Base-by-base conservation (phyloP, 208 protist genomes). In the Trypanosoma vivax region DNA sequence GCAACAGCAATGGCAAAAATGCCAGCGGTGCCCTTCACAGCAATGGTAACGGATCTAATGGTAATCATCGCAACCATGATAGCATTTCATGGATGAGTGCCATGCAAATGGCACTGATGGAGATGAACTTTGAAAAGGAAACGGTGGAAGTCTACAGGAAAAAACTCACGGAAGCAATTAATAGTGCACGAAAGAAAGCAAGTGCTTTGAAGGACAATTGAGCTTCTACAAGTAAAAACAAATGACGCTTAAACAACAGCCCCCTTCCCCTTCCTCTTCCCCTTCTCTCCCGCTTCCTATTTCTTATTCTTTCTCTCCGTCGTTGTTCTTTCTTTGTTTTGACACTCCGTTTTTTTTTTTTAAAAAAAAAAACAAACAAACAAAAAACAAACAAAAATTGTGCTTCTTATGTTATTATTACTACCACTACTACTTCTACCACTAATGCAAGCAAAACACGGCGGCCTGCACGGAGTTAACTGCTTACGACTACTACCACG, bases 61-160 rank as follows among this genome's bases (percentile, higher is more conserved):
- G 7, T 11, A 10, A 58, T 49, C 33, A 71, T 9, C 23, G 64
- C 3, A 1, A 61, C 9, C 69, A 78, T 4, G 49, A 43, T 16
- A 51, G 75, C 6, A 66, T 58, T 2, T 75, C 70, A 9, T 77
- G 88, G 37, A 51, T 66, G 9, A 73, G 66, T 11, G 85, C 80
- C 46, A 70, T 93, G 70, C 71, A 78, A 59, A 64, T 83, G 16
- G 72, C 73, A 13, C 70, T 93, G 47, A 73, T 72, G 10, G 81
- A 93, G 42, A 70, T 90, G 47, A 60, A 72, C 33, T 58, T 89
- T 25, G 73, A 74, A 18, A 59, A 65, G 41, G 53, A 70, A 19
- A 68, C 83, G 1, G 49, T 77, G 23, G 66, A 82, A 29, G 82
- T 50, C 9, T 87, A 73, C 56, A 71, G 72, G 53, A 46, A 28